phyloP scores from a whole-genome alignment of 768 basidiomycete genomes.

The Sporobolomyces pararoseus region DNA sequence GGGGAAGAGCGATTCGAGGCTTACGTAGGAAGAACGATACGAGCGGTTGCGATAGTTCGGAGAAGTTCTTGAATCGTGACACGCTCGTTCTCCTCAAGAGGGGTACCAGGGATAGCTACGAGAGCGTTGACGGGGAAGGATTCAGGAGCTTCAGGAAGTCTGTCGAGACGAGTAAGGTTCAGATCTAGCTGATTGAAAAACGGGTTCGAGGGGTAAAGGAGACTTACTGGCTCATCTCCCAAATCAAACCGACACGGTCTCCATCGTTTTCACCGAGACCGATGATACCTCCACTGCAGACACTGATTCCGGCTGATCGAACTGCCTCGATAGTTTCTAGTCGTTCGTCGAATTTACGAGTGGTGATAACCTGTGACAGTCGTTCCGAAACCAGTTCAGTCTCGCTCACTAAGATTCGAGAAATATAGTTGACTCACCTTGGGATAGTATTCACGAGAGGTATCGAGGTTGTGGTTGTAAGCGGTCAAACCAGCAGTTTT shows the following conservation, averaged over 20 bases:
- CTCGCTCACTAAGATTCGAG: background rate
- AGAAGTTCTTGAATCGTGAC: slow-evolving; percentile 77
- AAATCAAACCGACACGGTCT: slow-evolving; percentile 88
- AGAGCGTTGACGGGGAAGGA: slow-evolving; percentile 97
- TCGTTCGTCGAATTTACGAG: slow-evolving; percentile 88
- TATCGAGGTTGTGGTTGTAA: slow-evolving; percentile 98
- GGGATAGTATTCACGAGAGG: slow-evolving; percentile 93
- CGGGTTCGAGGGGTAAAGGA: background rate
- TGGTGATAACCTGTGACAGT: slow-evolving; percentile 80
- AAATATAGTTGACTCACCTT: slow-evolving; percentile 55
- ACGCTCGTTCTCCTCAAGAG: slow-evolving; percentile 84
- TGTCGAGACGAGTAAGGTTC: slow-evolving; percentile 46
- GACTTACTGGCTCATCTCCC: slow-evolving; percentile 82
- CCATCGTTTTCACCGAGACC: slow-evolving; percentile 86
- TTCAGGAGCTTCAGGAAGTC: slow-evolving; percentile 94
- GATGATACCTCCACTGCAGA: slow-evolving; percentile 93
- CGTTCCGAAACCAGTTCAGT: background rate
- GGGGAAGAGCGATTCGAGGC: background rate
- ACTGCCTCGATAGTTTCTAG: slow-evolving; percentile 84
- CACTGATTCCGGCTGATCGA: slow-evolving; percentile 90
- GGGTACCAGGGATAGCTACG: slow-evolving; percentile 91
- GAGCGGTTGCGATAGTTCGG: slow-evolving; percentile 90
- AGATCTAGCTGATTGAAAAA: background rate
- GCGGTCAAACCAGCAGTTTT: slow-evolving; percentile 95
- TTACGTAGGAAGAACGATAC: slow-evolving; percentile 77